These are phyloP conservation scores for Fraxinus velutina DNA, from an alignment of 305 asterid genomes.

Conservation along the genomic window DNA sequence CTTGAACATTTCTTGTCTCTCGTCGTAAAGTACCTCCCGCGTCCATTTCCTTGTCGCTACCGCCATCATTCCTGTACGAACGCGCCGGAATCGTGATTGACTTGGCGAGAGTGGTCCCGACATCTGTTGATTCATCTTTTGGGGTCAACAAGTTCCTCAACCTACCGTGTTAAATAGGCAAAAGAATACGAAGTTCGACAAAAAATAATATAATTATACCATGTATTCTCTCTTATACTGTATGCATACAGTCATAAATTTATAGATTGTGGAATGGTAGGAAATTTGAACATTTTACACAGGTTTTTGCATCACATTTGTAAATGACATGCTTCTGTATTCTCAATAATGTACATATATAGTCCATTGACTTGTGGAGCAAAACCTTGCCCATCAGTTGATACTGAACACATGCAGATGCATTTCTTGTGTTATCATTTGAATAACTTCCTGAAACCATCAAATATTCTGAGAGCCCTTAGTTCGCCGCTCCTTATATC, in stretches of 20 bases:
- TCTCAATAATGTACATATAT: not conserved
- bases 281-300: not conserved
- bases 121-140: no score
- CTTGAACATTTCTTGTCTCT: no score
- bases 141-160: not conserved
- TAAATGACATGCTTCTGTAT: not conserved
- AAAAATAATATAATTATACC: not conserved
- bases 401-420: not conserved
- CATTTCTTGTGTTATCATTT: conserved; percentile 29
- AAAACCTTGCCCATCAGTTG: not conserved
- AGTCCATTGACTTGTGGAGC: not conserved
- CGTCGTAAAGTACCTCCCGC: no score
- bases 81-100: no score
- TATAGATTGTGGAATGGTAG: not conserved
- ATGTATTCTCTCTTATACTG: not conserved
- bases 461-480: conserved; percentile 61
- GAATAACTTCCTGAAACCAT: conserved; percentile 63
- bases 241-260: not conserved
- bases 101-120: no score
- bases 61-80: no score
- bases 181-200: not conserved
- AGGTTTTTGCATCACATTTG: not conserved
- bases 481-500: conserved; percentile 79
- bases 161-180: not conserved
- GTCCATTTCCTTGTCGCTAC: no score